Percentiles rank a stretch among this genome's conserved stretches.
Conservation (phyloP, 108 stramenopile genomes). For the Halocafeteria seosinensis region DNA sequence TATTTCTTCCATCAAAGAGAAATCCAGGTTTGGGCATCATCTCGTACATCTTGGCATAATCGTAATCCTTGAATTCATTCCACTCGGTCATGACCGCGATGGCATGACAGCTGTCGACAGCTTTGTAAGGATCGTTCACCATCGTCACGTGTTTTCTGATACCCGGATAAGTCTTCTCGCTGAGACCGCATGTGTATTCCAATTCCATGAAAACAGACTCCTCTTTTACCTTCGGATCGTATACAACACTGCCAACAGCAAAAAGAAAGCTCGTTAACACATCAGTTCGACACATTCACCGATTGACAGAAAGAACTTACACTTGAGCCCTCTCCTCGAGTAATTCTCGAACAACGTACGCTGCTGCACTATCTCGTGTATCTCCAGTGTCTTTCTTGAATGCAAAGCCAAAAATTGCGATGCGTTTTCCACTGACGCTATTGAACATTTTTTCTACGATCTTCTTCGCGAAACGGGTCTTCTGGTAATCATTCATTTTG, state of each 20-base stretch:
- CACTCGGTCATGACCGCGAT: constrained; percentile 91
- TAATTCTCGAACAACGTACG: constrained; percentile 82
- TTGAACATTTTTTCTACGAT: constrained; percentile 93
- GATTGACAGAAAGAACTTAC: too few species aligned
- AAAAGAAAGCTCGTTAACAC: too few species aligned
- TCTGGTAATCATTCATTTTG: constrained; percentile 97
- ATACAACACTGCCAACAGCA: too few species aligned
- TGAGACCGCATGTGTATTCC: constrained; percentile 82
- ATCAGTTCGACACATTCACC: too few species aligned
- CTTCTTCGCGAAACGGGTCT: constrained; percentile 84
- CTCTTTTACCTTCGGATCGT: constrained; percentile 87
- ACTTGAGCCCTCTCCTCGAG: constrained; percentile 75
- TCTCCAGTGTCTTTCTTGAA: constrained; percentile 99
- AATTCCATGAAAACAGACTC: constrained; percentile 92
- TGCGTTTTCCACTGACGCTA: constrained; percentile 95
- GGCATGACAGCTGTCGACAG: constrained; percentile 84
- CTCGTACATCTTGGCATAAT: constrained; percentile 69
- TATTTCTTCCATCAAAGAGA: constrained; percentile 88
- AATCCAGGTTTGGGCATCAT: constrained; percentile 95
- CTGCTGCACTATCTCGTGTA: constrained; percentile 90
- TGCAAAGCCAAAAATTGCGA: constrained; percentile 90
- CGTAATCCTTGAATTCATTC: constrained; percentile 93
- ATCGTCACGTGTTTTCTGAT: constrained; percentile 60
- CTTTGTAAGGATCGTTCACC: constrained; percentile 58
- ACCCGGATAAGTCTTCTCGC: constrained; percentile 51